These are phyloP conservation scores for Aureobasidium mangrovei DNA, from an alignment of 2,329 filamentous ascomycete species.

Conservation along the genomic window DNA sequence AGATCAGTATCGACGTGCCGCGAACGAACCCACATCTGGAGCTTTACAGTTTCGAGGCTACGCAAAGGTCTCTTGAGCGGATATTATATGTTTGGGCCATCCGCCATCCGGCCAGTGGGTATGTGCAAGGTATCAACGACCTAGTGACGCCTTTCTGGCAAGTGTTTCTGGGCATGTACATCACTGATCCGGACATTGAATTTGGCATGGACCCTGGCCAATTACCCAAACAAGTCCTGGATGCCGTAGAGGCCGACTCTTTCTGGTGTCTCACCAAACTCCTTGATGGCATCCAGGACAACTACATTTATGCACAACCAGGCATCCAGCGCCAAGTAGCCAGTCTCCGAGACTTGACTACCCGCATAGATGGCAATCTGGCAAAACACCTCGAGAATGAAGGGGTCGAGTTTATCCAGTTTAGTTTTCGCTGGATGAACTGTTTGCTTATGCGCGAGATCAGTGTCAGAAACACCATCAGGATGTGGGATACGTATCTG, in stretches of 20 bases:
- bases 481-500: constrained; percentile 99
- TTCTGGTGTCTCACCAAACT: constrained; percentile 98
- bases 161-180: constrained; percentile 89
- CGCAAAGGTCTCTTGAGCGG: constrained; percentile 84
- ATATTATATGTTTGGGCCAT: constrained; percentile 98
- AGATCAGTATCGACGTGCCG: constrained; percentile 97
- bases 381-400: constrained; percentile 85
- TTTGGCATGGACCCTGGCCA: constrained; percentile 95
- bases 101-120: constrained; percentile 90
- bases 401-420: constrained; percentile 96
- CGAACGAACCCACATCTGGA: constrained; percentile 94
- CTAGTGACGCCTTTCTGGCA: constrained; percentile 97
- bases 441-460: constrained; percentile 97
- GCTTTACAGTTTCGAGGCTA: constrained; percentile 91
- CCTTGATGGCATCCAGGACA: constrained; percentile 97
- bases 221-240: constrained; percentile 77
- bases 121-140: constrained; percentile 98
- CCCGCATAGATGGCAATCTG: constrained; percentile 73
- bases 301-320: constrained; percentile 96
- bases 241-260: constrained; percentile 93
- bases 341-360: constrained; percentile 79
- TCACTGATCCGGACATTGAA: constrained; percentile 87
- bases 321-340: constrained; percentile 92
- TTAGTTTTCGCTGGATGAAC: constrained; percentile 99
- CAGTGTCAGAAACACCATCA: constrained; percentile 88